A percentile compares a stretch with the other conserved stretches of the same genome.
Evolutionary conservation across 2,329 filamentous ascomycete species (phyloP).

Genomic region (Diaporthe ampelina): DNA sequence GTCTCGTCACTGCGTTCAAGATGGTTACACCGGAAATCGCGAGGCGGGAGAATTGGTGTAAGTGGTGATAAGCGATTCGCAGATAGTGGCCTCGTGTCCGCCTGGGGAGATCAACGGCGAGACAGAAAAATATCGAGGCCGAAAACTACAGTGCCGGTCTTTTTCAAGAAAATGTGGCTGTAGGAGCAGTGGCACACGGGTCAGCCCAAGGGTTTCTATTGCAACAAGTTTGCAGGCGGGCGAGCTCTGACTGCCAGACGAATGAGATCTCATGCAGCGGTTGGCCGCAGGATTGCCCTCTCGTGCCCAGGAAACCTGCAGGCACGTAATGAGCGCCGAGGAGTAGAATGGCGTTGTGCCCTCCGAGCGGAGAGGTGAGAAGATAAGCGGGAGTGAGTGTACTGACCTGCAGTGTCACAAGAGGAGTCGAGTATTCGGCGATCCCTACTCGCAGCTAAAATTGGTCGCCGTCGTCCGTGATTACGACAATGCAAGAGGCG

Average conservation of each 20-base stretch:
- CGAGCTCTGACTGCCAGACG: constrained; percentile 14
- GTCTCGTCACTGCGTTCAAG: constrained; percentile 13
- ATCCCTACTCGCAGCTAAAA: not conserved
- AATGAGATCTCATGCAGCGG: constrained; percentile 32
- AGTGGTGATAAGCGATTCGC: constrained; percentile 24
- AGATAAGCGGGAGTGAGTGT: constrained; percentile 28
- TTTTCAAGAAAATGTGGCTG: constrained; percentile 30
- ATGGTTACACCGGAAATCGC: constrained; percentile 2
- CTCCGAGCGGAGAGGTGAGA: constrained; percentile 17
- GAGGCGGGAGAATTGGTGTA: not conserved
- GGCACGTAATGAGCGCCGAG: constrained; percentile 20
- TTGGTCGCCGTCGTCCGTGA: constrained; percentile 1
- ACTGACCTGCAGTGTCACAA: constrained; percentile 40
- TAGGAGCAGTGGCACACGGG: constrained; percentile 22
- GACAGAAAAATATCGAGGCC: constrained; percentile 24
- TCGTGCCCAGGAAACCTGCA: constrained; percentile 25
- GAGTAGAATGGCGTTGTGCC: constrained; percentile 28
- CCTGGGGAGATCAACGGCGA: constrained; percentile 14
- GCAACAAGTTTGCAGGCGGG: not conserved
- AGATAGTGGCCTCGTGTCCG: not conserved
- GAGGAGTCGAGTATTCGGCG: not conserved
- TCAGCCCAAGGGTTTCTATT: constrained; percentile 33
- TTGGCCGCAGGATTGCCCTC: constrained; percentile 25
- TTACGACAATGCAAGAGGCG: constrained; percentile 7
- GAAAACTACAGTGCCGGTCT: constrained; percentile 4